Percentiles rank a stretch among this genome's conserved stretches.
Conservation (phyloP, 352 stramenopile species). For the Hyaloperonospora arabidopsidis region DNA sequence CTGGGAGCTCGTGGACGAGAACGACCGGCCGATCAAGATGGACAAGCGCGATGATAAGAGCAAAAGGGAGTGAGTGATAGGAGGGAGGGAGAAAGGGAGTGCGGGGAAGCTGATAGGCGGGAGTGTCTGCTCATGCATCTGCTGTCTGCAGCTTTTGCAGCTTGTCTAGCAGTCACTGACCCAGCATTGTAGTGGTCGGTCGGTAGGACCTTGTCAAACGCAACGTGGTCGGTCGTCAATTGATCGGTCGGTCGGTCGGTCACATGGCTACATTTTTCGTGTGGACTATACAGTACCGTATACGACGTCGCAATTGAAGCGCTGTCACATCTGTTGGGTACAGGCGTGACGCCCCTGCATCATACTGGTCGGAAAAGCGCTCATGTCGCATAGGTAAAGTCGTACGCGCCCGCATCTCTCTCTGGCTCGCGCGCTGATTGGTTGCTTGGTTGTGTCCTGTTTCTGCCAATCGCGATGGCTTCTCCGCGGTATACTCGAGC, state of each 20-base stretch:
- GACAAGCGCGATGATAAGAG: slow-evolving; percentile 15
- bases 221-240: no score
- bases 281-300: no score
- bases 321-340: no score
- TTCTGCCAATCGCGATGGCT: slow-evolving; percentile 17
- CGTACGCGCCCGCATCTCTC: neutral
- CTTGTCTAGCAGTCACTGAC: slow-evolving; percentile 19
- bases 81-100: neutral
- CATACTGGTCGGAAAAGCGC: no score
- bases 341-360: no score
- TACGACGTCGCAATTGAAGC: no score
- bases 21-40: slow-evolving; percentile 25
- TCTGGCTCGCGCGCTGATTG: slow-evolving; percentile 18
- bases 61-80: slow-evolving; percentile 23
- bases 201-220: no score
- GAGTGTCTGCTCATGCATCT: no score
- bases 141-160: slow-evolving; percentile 1
- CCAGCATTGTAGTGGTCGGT: neutral
- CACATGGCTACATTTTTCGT: no score
- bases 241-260: no score
- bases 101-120: slow-evolving; percentile 8
- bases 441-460: slow-evolving; percentile 6
- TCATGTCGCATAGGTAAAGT: no score
- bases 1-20: slow-evolving; percentile 48
- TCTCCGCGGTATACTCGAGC: slow-evolving; percentile 5